Evolutionary conservation across 371 early-diverging fungal species (phyloP), one percentile per base, ranked within the genome.

Genomic region (Saksenaea oblongispora): DNA sequence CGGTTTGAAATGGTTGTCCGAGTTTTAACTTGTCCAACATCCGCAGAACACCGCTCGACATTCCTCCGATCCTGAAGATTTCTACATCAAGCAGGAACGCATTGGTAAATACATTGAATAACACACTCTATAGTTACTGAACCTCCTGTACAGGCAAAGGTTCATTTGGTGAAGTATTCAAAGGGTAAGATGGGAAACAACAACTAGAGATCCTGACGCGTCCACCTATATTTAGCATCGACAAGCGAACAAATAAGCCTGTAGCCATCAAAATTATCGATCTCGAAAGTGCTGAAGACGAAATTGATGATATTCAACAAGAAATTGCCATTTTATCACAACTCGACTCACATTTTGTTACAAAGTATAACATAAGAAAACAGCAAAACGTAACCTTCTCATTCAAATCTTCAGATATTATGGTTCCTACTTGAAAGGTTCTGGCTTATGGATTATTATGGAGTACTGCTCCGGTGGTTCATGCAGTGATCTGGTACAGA

Each of bases 301-400:
- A 98, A 69, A 96, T 98, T 65, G 97, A 97, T 64, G 99, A 98
- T 79, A 97, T 98, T 70, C 96, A 95, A 70, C 93, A 94, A 72
- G 99, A 98, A 71, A 98, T 98, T 73, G 88, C 87, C 56, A 96
- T 98, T 59, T 83, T 98, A 17, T 93, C 95, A n/a, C 97, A 97
- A 69, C 79, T 96, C 57, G 93, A 96, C 69, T 95, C 95, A 9
- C 87, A 85, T 34, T 90, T 89, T 73, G 93, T 97, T 37, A 96
- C 95, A 63, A 93, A 91, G 90, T 93, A 90, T 58, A 61, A 14
- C 0, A 37, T n/a, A 36, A 59, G 4, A 22, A 28, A 47, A 41
- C 26, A 10, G 31, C 14, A 34, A 42, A 58, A 15, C 41, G 42
- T 54, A 53, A 47, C 51, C 55, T 59, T 37, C 39, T 57, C n/a